Evolutionary conservation across 2,329 filamentous ascomycete species (phyloP), one percentile per base, ranked within the genome.

Genomic region (Colletotrichum musicola): DNA sequence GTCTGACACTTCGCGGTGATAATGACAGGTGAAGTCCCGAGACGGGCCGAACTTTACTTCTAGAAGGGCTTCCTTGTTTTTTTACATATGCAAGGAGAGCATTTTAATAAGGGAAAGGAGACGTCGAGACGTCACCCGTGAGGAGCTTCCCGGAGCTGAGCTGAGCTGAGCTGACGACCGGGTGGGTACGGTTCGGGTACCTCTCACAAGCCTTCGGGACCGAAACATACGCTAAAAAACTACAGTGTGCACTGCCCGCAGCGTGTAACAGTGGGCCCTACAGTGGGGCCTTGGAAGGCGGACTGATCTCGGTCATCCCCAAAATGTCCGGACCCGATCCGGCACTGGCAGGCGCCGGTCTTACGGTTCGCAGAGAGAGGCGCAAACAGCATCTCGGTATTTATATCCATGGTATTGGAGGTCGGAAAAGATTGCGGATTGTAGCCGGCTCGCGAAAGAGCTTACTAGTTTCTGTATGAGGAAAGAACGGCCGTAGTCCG

Each of bases 301-400:
- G 64, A 40, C n/a, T 35, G 35, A 57, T 56, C 40, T 66, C 62
- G 66, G 66, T n/a, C 62, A 68, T 65, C 62, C 62, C 65, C 65
- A 68, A 66, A 66, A 55, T 66, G 66, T 69, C 66, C 66, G 66
- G 62, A 4, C 25, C 66, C 56, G 66, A 54, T 56, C 54, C 55
- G 65, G 25, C 18, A 44, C 6, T 53, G 13, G 20, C 16, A 55
- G 16, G 49, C 62, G 62, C 35, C 35, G 22, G 9, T 54, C 14
- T 1, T 6, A 46, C 44, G 44, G 16, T 9, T 10, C 30, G 30
- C 10, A 9, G 9, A 35, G 9, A 35, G 30, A 10, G 10, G 10
- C 7, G 40, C n/a, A 14, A 42, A 14, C 40, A 13, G 14, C 40
- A 42, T 42, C 14, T 42, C 40, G 40, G 13, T 61, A 25, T 2